phyloP scores from a whole-genome alignment of 2,329 filamentous ascomycete genomes.

The Escovopsis weberi region DNA sequence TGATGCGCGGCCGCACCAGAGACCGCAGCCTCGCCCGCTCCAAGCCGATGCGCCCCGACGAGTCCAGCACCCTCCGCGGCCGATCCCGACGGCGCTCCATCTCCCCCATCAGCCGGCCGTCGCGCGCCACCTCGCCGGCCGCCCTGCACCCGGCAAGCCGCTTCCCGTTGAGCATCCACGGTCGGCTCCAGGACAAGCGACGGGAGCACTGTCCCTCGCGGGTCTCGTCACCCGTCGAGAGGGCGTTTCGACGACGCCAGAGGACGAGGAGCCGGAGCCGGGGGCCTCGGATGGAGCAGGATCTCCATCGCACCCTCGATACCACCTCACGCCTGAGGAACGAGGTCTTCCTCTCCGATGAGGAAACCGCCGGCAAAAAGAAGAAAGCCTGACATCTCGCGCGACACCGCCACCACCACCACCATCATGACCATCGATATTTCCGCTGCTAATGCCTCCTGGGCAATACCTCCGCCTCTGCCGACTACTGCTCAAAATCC shows the following conservation, averaged over 20 bases:
- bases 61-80: constrained; percentile 28
- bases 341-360: constrained; percentile 16
- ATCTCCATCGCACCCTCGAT: constrained; percentile 15
- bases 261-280: constrained; percentile 25
- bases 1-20: constrained; percentile 24
- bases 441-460: no score
- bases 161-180: constrained; percentile 24
- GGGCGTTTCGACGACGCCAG: constrained; percentile 20
- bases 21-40: constrained; percentile 23
- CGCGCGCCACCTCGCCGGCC: constrained; percentile 20
- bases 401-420: not conserved
- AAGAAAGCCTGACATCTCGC: not conserved
- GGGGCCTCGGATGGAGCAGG: constrained; percentile 17
- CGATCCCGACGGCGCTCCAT: constrained; percentile 25
- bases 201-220: constrained; percentile 31
- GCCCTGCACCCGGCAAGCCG: constrained; percentile 26
- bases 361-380: constrained; percentile 2
- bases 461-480: no score
- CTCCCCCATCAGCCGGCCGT: constrained; percentile 19
- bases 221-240: constrained; percentile 20
- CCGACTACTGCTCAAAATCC: no score
- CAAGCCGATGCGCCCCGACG: constrained; percentile 20
- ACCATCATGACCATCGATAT: no score
- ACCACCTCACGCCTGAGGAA: constrained; percentile 19
- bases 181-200: constrained; percentile 24